Evolutionary conservation across 2,329 filamentous ascomycete genomes (phyloP).

Genomic region (Colletotrichum tanaceti): DNA sequence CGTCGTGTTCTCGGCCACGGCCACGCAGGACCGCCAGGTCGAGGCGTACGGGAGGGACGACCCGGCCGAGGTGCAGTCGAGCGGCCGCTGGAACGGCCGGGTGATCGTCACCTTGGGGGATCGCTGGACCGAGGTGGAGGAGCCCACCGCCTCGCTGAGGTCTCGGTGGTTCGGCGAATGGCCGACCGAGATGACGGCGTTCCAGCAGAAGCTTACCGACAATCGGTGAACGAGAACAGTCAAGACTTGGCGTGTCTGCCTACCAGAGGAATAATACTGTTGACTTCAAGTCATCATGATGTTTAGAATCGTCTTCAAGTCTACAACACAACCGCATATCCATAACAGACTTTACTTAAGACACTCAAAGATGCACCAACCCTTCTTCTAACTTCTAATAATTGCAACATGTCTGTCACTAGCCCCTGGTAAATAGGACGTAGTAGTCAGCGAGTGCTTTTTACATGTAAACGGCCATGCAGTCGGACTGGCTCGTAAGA

Average conservation of each 20-base stretch:
- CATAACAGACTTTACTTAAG: no score
- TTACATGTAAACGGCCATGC: no score
- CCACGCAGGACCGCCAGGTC: conserved; percentile 47
- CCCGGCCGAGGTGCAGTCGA: conserved; percentile 19
- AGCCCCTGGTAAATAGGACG: no score
- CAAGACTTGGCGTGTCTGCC: not conserved
- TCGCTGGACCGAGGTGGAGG: conserved; percentile 51
- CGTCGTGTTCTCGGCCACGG: conserved; percentile 52
- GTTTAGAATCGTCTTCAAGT: no score
- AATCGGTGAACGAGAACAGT: not conserved
- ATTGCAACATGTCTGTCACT: no score
- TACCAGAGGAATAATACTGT: not conserved
- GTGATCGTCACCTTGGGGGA: conserved; percentile 52
- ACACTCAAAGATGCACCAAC: no score
- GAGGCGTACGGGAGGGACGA: conserved; percentile 52
- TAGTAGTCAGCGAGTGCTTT: no score
- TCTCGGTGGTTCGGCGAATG: conserved; percentile 49
- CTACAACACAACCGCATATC: no score
- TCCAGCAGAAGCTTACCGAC: conserved; percentile 3
- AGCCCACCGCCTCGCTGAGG: conserved; percentile 42
- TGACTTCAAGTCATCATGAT: no score
- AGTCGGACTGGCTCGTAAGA: no score
- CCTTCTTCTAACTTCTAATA: no score
- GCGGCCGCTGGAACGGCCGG: conserved; percentile 49
- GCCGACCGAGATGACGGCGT: conserved; percentile 41